Percentiles rank a stretch among this genome's conserved stretches.
Conservation (phyloP, 1,139 yeast species). For the Williopsis jadinii region DNA sequence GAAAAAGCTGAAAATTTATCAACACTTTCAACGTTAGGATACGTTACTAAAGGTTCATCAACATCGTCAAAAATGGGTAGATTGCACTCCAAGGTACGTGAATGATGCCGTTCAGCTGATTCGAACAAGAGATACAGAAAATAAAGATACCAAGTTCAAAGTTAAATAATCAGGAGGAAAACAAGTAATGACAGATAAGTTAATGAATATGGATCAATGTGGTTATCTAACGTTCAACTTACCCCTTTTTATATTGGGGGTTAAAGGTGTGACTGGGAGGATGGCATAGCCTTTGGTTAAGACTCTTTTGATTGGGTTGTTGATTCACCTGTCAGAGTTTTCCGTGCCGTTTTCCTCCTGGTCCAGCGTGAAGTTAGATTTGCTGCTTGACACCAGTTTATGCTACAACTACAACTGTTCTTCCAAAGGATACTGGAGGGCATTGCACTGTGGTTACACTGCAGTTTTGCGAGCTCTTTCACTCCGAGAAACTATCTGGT, state of each 20-base stretch:
- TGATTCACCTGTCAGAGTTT: no score
- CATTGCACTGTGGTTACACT: constrained; percentile 10
- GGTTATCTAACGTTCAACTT: constrained; percentile 19
- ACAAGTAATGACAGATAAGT: no score
- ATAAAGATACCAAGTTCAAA: no score
- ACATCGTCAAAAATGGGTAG: constrained; percentile 65
- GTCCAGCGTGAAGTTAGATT: background rate
- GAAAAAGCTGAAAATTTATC: constrained; percentile 7
- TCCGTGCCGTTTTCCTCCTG: no score
- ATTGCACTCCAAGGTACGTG: constrained; percentile 75
- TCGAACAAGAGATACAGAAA: background rate
- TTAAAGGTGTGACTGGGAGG: no score
- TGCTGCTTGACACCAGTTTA: constrained; percentile 24
- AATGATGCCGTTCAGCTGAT: constrained; percentile 10
- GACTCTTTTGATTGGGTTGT: background rate
- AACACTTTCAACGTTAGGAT: background rate
- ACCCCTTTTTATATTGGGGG: no score
- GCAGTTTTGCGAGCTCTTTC: background rate
- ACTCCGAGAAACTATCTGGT: constrained; percentile 3
- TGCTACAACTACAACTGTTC: constrained; percentile 4
- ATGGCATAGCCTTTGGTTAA: background rate
- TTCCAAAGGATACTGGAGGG: constrained; percentile 7
- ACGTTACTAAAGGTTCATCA: constrained; percentile 2
- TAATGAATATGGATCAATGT: constrained; percentile 28
- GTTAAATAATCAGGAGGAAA: no score